These are phyloP conservation scores for Penicillium sp. DNA, from an alignment of 2,329 filamentous ascomycete species.

Conservation along the genomic window DNA sequence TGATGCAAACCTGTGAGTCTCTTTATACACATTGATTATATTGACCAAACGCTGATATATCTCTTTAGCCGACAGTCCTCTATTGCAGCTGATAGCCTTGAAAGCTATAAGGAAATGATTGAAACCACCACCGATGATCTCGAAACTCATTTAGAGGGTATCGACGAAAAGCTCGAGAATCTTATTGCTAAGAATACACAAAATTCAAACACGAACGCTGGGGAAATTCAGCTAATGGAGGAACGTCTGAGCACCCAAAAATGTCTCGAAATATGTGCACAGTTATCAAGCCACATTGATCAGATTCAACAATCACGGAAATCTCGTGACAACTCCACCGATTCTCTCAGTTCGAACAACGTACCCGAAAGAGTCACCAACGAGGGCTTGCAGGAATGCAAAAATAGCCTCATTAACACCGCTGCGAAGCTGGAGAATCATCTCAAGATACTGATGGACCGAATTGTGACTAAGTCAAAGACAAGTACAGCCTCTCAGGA, in stretches of 20 bases:
- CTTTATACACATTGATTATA: background rate
- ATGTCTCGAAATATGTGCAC: conserved; percentile 33
- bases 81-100: conserved; percentile 31
- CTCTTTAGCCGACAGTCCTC: conserved; percentile 28
- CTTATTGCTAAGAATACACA: conserved; percentile 12
- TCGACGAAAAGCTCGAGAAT: conserved; percentile 29
- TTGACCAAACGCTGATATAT: background rate
- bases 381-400: too few species aligned
- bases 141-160: conserved; percentile 29
- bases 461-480: too few species aligned
- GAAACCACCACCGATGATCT: conserved; percentile 29
- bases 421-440: conserved; percentile 31
- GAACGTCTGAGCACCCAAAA: conserved; percentile 33
- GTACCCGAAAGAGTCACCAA: too few species aligned
- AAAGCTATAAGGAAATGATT: conserved; percentile 28
- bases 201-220: background rate
- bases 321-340: too few species aligned
- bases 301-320: conserved; percentile 24
- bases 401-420: conserved; percentile 6
- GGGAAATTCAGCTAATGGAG: conserved; percentile 23
- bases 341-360: too few species aligned
- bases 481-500: too few species aligned
- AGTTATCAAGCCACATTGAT: conserved; percentile 32
- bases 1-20: conserved; percentile 43
- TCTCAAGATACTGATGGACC: background rate